phyloP scores from a whole-genome alignment of 768 basidiomycete species.

The Termitomyces titanicus region DNA sequence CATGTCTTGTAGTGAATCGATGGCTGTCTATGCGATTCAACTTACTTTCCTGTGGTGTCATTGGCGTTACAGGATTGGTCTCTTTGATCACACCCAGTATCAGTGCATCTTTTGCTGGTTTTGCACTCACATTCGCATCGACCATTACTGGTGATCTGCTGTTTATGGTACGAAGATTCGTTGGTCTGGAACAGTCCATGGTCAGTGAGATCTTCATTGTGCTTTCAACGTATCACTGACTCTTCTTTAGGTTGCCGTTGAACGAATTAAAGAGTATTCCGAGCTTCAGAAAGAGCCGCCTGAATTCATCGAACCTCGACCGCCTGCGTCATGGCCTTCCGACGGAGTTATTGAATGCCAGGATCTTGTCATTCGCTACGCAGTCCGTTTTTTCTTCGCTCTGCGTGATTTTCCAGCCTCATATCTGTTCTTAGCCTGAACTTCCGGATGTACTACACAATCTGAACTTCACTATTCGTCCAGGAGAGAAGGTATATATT shows the following conservation, averaged over 20 bases:
- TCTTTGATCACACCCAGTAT: slow-evolving; percentile 68
- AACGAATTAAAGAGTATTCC: slow-evolving; percentile 90
- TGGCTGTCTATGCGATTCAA: slow-evolving; percentile 92
- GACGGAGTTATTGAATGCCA: slow-evolving; percentile 67
- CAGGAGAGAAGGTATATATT: slow-evolving; percentile 72
- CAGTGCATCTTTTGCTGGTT: slow-evolving; percentile 80
- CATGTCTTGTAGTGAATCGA: slow-evolving; percentile 60
- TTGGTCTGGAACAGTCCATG: slow-evolving; percentile 90
- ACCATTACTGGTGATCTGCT: slow-evolving; percentile 71
- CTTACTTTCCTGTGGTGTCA: slow-evolving; percentile 64
- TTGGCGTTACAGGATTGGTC: slow-evolving; percentile 69
- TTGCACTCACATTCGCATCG: slow-evolving; percentile 81
- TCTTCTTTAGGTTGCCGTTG: slow-evolving; percentile 62
- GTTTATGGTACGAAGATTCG: slow-evolving; percentile 73
- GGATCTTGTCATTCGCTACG: slow-evolving; percentile 73
- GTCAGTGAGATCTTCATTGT: slow-evolving; percentile 32
- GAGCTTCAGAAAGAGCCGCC: slow-evolving; percentile 73
- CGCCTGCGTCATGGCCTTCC: slow-evolving; percentile 75
- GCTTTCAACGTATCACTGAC: neutral
- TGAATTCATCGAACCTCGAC: slow-evolving; percentile 86
- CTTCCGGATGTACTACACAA: slow-evolving; percentile 82
- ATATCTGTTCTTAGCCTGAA: slow-evolving; percentile 53
- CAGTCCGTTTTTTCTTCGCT: slow-evolving; percentile 42
- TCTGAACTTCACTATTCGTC: slow-evolving; percentile 67
- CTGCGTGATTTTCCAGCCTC: neutral